phyloP scores from a whole-genome alignment of 208 protist species.

The Trypanosoma congolense region DNA sequence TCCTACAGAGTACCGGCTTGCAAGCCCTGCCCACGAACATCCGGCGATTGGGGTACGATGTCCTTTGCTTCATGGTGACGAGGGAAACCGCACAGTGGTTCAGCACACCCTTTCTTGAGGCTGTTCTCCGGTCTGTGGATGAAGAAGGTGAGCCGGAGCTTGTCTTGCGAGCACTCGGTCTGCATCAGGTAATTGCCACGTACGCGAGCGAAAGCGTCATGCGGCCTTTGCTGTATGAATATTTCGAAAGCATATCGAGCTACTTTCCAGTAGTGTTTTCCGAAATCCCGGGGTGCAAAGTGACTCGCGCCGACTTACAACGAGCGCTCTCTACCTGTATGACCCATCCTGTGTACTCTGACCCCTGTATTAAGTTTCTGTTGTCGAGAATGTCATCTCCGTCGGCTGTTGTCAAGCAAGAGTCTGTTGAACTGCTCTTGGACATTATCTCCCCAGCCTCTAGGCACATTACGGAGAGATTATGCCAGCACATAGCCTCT shows the following conservation, averaged over 20 bases:
- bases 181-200: slow-evolving; percentile 28
- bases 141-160: slow-evolving; percentile 73
- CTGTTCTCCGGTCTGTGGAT: slow-evolving; percentile 54
- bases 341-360: slow-evolving; percentile 31
- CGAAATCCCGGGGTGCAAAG: slow-evolving; percentile 45
- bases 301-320: slow-evolving; percentile 62
- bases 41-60: slow-evolving; percentile 15
- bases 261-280: slow-evolving; percentile 86
- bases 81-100: slow-evolving; percentile 15
- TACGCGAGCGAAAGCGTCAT: slow-evolving; percentile 21
- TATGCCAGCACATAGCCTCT: slow-evolving; percentile 20
- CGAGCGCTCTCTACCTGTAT: slow-evolving; percentile 38
- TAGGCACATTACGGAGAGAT: slow-evolving; percentile 7
- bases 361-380: slow-evolving; percentile 64
- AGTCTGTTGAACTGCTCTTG: slow-evolving; percentile 28
- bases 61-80: slow-evolving; percentile 26
- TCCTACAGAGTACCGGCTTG: slow-evolving; percentile 21
- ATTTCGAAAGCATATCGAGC: slow-evolving; percentile 74
- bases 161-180: slow-evolving; percentile 44
- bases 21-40: slow-evolving; percentile 19
- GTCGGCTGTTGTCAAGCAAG: slow-evolving; percentile 60
- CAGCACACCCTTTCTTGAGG: slow-evolving; percentile 25
- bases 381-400: slow-evolving; percentile 62
- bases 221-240: slow-evolving; percentile 34
- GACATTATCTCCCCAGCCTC: slow-evolving; percentile 18